These are phyloP conservation scores for Neonectria hederae DNA, from an alignment of 2,329 filamentous ascomycete genomes.

Conservation along the genomic window DNA sequence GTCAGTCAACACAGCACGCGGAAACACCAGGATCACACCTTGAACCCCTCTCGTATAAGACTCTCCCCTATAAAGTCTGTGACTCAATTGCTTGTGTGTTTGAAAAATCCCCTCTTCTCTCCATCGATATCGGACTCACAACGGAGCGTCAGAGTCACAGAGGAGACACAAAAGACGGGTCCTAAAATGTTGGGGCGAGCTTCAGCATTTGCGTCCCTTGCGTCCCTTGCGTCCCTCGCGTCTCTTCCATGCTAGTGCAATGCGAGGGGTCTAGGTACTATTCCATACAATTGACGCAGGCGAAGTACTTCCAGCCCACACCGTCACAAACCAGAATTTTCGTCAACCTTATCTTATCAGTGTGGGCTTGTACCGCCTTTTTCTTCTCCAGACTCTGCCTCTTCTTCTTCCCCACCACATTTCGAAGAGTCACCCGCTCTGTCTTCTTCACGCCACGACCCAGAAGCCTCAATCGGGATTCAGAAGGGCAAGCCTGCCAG, in stretches of 20 bases:
- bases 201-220: not conserved
- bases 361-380: conserved; percentile 35
- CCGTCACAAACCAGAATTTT: conserved; percentile 42
- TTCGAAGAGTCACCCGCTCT: conserved; percentile 41
- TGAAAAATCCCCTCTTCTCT: not conserved
- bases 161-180: conserved; percentile 13
- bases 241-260: conserved; percentile 19
- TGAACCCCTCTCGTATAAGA: not conserved
- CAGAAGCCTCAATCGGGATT: conserved; percentile 45
- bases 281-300: conserved; percentile 17
- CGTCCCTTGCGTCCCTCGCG: not conserved
- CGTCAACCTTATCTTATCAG: conserved; percentile 42
- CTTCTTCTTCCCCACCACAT: conserved; percentile 29
- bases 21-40: not conserved
- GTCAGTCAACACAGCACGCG: not conserved
- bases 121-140: conserved; percentile 12
- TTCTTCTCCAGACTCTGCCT: conserved; percentile 30
- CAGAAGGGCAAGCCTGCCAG: conserved; percentile 46
- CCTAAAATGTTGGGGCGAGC: conserved; percentile 40
- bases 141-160: conserved; percentile 14
- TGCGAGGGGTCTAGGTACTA: conserved; percentile 23
- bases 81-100: not conserved
- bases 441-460: conserved; percentile 33
- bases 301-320: conserved; percentile 7
- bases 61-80: too few species aligned